Evolutionary conservation across 768 basidiomycete genomes (phyloP).

Genomic region (Saitozyma sp.): DNA sequence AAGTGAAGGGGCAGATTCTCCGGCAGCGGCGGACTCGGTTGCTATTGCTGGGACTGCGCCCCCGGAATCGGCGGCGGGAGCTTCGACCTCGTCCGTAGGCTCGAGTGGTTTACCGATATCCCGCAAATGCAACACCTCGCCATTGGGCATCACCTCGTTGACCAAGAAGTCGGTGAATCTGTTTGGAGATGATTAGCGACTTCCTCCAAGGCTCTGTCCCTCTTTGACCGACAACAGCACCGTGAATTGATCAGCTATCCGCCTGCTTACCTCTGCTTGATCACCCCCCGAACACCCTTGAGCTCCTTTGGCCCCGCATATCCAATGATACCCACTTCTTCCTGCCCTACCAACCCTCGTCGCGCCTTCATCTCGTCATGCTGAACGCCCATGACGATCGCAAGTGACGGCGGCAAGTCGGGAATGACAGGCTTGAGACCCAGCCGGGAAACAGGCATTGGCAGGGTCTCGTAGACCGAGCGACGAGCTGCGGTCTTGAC

Average conservation of each 20-base stretch:
- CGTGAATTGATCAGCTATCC: background rate
- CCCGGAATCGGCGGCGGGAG: background rate
- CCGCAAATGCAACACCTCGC: conserved; percentile 77
- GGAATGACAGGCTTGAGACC: conserved; percentile 40
- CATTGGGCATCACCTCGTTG: conserved; percentile 79
- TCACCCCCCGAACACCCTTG: conserved; percentile 73
- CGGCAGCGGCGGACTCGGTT: conserved; percentile 47
- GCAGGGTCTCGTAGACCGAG: conserved; percentile 11
- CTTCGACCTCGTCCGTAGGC: conserved; percentile 45
- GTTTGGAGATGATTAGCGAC: conserved; percentile 7
- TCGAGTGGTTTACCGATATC: conserved; percentile 70
- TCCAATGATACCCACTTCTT: conserved; percentile 39
- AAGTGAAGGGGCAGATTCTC: conserved; percentile 58
- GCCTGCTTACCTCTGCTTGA: conserved; percentile 83
- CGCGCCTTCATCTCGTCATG: conserved; percentile 21
- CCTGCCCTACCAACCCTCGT: conserved; percentile 34
- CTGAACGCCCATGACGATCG: conserved; percentile 33
- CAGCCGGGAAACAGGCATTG: conserved; percentile 29
- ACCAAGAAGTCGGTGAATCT: conserved; percentile 98
- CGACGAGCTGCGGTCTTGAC: background rate
- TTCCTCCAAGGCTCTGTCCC: too few species aligned
- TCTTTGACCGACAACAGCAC: background rate
- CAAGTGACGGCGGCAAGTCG: conserved; percentile 33
- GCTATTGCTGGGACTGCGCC: background rate
- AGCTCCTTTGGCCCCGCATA: conserved; percentile 29